phyloP scores from a whole-genome alignment of 805 yeast species.

The Candida ortonii region DNA sequence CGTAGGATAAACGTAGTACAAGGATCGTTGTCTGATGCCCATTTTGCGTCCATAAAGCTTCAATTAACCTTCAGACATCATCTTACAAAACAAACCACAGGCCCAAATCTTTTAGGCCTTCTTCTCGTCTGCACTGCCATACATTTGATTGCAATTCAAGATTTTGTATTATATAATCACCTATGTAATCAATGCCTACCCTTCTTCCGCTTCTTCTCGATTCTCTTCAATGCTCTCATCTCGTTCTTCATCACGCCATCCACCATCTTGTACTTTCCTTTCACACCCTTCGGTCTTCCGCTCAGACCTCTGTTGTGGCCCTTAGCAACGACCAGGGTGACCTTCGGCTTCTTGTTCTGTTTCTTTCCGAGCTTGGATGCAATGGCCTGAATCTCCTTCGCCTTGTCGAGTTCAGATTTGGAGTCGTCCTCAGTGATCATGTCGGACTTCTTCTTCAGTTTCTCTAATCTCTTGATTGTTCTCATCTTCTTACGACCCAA shows the following conservation, averaged over 20 bases:
- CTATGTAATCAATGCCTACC: slow-evolving; percentile 22
- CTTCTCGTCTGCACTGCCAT: too few relatives aligned
- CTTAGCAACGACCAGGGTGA: slow-evolving; percentile 82
- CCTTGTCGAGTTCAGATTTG: slow-evolving; percentile 89
- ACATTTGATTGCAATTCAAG: too few relatives aligned
- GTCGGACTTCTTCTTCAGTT: slow-evolving; percentile 89
- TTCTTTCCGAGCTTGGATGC: slow-evolving; percentile 79
- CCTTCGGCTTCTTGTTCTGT: slow-evolving; percentile 68
- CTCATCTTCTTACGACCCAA: slow-evolving; percentile 94
- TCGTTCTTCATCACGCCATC: slow-evolving; percentile 98
- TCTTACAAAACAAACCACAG: too few relatives aligned
- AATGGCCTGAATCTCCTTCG: slow-evolving; percentile 84
- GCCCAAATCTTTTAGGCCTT: too few relatives aligned
- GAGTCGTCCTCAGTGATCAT: slow-evolving; percentile 81
- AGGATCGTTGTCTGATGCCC: slow-evolving; percentile 20
- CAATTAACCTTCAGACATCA: neutral
- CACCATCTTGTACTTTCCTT: slow-evolving; percentile 98
- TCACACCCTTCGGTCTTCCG: slow-evolving; percentile 96
- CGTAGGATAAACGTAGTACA: slow-evolving; percentile 19
- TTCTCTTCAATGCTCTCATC: slow-evolving; percentile 86
- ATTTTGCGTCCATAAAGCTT: slow-evolving; percentile 1
- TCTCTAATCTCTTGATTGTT: slow-evolving; percentile 81
- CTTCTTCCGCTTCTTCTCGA: slow-evolving; percentile 81
- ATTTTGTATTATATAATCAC: neutral
- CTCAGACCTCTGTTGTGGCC: slow-evolving; percentile 82